Evolutionary conservation across 306 rosid species (phyloP).

Genomic region (Spatholobus suberectus): DNA sequence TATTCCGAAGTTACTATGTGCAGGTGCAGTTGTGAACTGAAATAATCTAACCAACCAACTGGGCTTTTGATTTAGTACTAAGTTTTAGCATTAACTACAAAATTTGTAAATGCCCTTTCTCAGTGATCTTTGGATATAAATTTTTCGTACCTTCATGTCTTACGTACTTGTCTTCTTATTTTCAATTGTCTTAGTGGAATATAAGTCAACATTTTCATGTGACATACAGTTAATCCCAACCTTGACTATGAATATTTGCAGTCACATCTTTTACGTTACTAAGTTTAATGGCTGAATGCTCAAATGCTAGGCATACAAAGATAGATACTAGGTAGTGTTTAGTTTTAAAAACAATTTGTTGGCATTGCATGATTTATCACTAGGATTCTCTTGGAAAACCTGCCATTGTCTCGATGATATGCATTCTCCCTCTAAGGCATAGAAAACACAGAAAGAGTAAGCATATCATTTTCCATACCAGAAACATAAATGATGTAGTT

Average conservation of each 20-base stretch:
- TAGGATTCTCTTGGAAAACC: slow-evolving; percentile 22
- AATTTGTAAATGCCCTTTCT: slow-evolving; percentile 20
- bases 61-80: slow-evolving; percentile 12
- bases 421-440: slow-evolving; percentile 6
- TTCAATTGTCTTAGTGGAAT: slow-evolving; percentile 31
- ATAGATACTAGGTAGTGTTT: neutral
- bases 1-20: slow-evolving; percentile 14
- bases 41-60: slow-evolving; percentile 10
- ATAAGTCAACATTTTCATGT: slow-evolving; percentile 17
- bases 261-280: slow-evolving; percentile 20
- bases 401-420: neutral
- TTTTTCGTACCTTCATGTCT: slow-evolving; percentile 1
- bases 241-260: slow-evolving; percentile 29
- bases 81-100: slow-evolving; percentile 26
- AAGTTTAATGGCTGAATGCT: slow-evolving; percentile 34
- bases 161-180: slow-evolving; percentile 15
- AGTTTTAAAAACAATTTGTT: slow-evolving; percentile 22
- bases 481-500: neutral
- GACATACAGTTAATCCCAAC: slow-evolving; percentile 25
- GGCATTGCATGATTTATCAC: slow-evolving; percentile 23
- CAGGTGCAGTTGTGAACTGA: slow-evolving; percentile 27
- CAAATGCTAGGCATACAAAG: slow-evolving; percentile 33
- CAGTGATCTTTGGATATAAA: slow-evolving; percentile 21
- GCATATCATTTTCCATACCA: neutral
- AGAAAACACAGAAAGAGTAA: slow-evolving; percentile 6